Percentiles rank a stretch among this genome's conserved stretches.
Conservation (phyloP, 75 land plant genomes). For the Chamaecyparis obtusa region DNA sequence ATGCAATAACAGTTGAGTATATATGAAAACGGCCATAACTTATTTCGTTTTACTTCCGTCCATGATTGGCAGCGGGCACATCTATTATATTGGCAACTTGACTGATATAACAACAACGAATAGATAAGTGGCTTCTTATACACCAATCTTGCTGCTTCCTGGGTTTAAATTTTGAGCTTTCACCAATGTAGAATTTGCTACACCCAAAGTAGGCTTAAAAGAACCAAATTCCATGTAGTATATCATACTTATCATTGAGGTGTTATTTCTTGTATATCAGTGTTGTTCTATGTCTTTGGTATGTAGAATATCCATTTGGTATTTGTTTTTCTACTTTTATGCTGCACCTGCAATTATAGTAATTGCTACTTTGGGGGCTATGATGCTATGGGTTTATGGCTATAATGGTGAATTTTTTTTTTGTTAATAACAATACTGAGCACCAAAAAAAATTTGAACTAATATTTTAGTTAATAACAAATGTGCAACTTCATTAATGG, state of each 20-base stretch:
- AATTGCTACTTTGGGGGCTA: too few species aligned
- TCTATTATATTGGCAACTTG: slow-evolving; percentile 7
- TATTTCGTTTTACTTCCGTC: slow-evolving; percentile 38
- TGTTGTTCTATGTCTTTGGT: not conserved
- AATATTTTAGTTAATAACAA: too few species aligned
- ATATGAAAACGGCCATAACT: slow-evolving; percentile 37
- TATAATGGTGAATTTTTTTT: too few species aligned
- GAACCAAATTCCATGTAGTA: not conserved
- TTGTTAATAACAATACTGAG: too few species aligned
- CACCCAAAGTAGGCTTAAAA: not conserved
- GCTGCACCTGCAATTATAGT: too few species aligned
- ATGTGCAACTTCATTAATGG: too few species aligned
- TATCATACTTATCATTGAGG: not conserved
- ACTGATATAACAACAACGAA: slow-evolving; percentile 27
- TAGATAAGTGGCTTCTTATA: not conserved
- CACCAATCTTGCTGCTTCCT: not conserved
- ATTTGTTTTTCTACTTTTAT: not conserved
- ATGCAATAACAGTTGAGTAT: not conserved
- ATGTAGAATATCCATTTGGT: not conserved
- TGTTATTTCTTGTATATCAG: not conserved
- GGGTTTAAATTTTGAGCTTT: not conserved
- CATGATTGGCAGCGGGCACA: slow-evolving; percentile 20
- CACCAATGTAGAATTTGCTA: not conserved
- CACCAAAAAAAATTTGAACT: too few species aligned
- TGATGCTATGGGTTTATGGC: too few species aligned